Evolutionary conservation across 2,329 filamentous ascomycete genomes (phyloP).

Genomic region (Colletotrichum trifolii): DNA sequence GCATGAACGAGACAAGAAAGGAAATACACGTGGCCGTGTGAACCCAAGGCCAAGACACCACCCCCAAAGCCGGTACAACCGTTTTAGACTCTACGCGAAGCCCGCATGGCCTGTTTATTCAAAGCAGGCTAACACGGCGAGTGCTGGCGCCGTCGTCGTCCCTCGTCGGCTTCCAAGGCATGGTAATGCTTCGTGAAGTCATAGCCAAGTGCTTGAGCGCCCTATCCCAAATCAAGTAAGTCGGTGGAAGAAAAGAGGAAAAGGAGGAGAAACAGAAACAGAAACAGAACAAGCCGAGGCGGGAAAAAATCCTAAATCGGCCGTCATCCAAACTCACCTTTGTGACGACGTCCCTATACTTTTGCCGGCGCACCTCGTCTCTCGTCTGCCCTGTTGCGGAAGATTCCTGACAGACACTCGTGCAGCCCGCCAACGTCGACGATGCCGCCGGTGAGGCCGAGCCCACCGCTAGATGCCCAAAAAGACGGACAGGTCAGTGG

Average conservation of each 20-base stretch:
- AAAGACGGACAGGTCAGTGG: background rate
- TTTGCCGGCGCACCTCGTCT: conserved; percentile 56
- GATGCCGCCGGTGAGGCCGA: conserved; percentile 72
- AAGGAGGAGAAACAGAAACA: background rate
- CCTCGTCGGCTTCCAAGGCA: conserved; percentile 30
- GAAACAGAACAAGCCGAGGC: background rate
- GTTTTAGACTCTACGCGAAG: background rate
- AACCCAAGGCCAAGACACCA: background rate
- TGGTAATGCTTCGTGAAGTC: conserved; percentile 57
- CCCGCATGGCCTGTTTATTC: conserved; percentile 1
- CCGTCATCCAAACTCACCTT: conserved; percentile 47
- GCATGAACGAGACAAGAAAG: too few species aligned
- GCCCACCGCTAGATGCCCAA: conserved; percentile 55
- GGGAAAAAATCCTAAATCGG: background rate
- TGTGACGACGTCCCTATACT: conserved; percentile 55
- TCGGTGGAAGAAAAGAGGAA: background rate
- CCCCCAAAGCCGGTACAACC: background rate
- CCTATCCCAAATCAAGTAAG: conserved; percentile 10
- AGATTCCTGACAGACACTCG: conserved; percentile 64
- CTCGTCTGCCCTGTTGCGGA: conserved; percentile 53
- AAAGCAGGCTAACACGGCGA: background rate
- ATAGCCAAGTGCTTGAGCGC: conserved; percentile 44
- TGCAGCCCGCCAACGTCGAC: conserved; percentile 70
- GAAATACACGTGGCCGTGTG: too few species aligned
- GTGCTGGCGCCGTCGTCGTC: background rate